Evolutionary conservation across 148 eudicot genomes (phyloP).

Genomic region (Polygonum maritimum): DNA sequence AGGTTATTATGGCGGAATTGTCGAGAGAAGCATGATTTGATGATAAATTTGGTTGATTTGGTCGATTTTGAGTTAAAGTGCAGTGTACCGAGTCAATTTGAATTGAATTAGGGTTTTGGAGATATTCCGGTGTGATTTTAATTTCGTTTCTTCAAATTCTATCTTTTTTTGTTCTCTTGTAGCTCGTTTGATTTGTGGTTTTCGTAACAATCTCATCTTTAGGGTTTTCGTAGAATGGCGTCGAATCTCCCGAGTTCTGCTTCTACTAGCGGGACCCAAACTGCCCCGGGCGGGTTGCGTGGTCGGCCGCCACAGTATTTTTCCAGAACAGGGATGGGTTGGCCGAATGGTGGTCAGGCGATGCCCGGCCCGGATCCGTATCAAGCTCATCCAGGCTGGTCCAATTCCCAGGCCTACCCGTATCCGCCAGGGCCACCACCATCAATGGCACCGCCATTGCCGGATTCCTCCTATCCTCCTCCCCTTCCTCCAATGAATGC

Average conservation of each 20-base stretch:
- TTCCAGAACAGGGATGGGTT: slow-evolving; percentile 6
- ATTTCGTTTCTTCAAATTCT: neutral
- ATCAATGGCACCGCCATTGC: slow-evolving; percentile 12
- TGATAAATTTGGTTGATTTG: neutral
- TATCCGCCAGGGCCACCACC: slow-evolving; percentile 66
- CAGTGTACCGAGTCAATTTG: neutral
- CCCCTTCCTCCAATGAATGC: slow-evolving; percentile 31
- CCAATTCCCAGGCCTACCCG: slow-evolving; percentile 21
- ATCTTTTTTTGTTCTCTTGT: neutral
- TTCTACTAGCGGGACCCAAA: slow-evolving; percentile 1
- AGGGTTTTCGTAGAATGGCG: slow-evolving; percentile 9
- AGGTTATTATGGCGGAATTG: neutral
- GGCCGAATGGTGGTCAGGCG: slow-evolving; percentile 2
- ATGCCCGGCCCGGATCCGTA: slow-evolving; percentile 3
- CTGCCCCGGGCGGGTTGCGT: slow-evolving; percentile 1
- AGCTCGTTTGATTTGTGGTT: neutral
- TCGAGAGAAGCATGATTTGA: neutral
- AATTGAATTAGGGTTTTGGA: neutral
- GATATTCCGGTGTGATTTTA: neutral
- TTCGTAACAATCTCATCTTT: neutral
- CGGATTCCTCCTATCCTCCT: slow-evolving; percentile 61
- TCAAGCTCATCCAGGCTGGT: neutral
- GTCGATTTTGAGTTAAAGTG: neutral
- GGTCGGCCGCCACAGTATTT: slow-evolving; percentile 9
- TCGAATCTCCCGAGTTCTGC: neutral